phyloP scores from a whole-genome alignment of 768 basidiomycete species.

The Hemileccinum impolitum region DNA sequence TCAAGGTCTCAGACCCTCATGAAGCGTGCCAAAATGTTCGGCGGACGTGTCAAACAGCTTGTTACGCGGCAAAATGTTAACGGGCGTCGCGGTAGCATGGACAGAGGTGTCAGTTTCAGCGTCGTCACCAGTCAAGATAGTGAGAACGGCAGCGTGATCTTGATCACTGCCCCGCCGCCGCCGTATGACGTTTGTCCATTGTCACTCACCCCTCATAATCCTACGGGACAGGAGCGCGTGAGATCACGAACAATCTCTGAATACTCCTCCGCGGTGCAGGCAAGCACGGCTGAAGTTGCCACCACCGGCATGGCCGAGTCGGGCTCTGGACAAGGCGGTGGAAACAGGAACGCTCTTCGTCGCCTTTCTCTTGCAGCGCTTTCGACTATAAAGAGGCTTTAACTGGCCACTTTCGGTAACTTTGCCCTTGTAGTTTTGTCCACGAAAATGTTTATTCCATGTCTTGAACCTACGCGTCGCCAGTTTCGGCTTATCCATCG shows the following conservation, averaged over 20 bases:
- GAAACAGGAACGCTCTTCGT: constrained; percentile 22
- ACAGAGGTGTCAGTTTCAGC: constrained; percentile 16
- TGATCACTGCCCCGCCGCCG: constrained; percentile 30
- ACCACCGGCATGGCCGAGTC: constrained; percentile 7
- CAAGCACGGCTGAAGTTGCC: constrained; percentile 8
- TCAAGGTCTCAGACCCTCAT: constrained; percentile 19
- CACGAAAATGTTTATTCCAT: constrained; percentile 1
- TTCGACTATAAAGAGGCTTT: constrained; percentile 28
- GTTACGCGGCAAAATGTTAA: constrained; percentile 13
- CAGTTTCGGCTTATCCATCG: not conserved
- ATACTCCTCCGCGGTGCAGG: constrained; percentile 20
- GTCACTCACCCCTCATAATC: constrained; percentile 4
- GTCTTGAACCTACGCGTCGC: constrained; percentile 6
- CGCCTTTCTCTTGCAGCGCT: constrained; percentile 32
- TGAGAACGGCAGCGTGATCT: constrained; percentile 27
- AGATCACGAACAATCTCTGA: constrained; percentile 23
- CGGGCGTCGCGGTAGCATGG: constrained; percentile 18
- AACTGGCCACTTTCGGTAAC: not conserved
- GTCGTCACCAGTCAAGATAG: constrained; percentile 26
- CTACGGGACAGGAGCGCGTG: constrained; percentile 2
- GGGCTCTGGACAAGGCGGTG: constrained; percentile 12
- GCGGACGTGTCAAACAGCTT: constrained; percentile 29
- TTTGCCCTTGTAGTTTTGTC: constrained; percentile 2
- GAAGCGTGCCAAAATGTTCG: constrained; percentile 26
- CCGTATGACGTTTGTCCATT: constrained; percentile 18